phyloP scores from a whole-genome alignment of 306 rosid species.

The Sophora flavescens region DNA sequence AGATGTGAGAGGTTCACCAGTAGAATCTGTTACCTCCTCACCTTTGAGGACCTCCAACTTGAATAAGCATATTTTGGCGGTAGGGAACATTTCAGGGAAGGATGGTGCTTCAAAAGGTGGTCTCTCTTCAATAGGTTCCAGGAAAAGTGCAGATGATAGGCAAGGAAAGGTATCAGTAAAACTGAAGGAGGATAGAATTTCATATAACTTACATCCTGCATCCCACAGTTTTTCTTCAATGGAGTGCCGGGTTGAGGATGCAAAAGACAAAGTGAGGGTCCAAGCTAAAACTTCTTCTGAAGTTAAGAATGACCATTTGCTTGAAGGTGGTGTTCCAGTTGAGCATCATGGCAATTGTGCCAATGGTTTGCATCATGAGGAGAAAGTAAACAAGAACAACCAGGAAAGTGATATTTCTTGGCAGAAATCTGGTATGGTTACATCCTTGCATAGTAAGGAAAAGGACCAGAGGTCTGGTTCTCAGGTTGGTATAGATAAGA shows the following conservation, averaged over 20 bases:
- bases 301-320: slow-evolving; percentile 47
- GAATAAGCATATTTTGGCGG: slow-evolving; percentile 49
- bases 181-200: slow-evolving; percentile 46
- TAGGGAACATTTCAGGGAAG: slow-evolving; percentile 51
- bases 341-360: slow-evolving; percentile 48
- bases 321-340: slow-evolving; percentile 42
- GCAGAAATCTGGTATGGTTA: slow-evolving; percentile 54
- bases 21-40: slow-evolving; percentile 82
- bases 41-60: slow-evolving; percentile 63
- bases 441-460: slow-evolving; percentile 51
- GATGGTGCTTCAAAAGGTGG: slow-evolving; percentile 47
- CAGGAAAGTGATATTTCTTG: slow-evolving; percentile 44
- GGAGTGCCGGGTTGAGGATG: slow-evolving; percentile 48
- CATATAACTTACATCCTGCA: slow-evolving; percentile 35
- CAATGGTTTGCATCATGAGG: slow-evolving; percentile 44
- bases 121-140: slow-evolving; percentile 46
- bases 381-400: slow-evolving; percentile 48
- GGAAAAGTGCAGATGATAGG: slow-evolving; percentile 41
- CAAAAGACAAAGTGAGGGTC: slow-evolving; percentile 49
- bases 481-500: slow-evolving; percentile 51
- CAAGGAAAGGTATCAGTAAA: slow-evolving; percentile 50
- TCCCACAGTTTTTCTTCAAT: slow-evolving; percentile 51
- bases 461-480: slow-evolving; percentile 49
- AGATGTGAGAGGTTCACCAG: slow-evolving; percentile 71
- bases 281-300: slow-evolving; percentile 50